Conservation (phyloP, 2,329 filamentous ascomycete genomes). For the Xylaria sp. region DNA sequence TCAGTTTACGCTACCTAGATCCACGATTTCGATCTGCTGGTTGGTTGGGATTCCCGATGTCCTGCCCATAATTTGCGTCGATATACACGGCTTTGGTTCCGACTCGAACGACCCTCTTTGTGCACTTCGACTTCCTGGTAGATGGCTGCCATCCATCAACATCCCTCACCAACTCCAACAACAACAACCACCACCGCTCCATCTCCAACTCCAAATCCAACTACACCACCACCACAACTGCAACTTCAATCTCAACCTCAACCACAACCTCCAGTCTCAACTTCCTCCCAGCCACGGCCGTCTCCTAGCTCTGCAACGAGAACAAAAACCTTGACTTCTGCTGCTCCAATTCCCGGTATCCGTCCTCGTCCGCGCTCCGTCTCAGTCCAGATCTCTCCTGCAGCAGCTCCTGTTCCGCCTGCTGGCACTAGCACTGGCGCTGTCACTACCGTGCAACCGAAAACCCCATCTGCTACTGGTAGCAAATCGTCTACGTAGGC, state of each 20-base stretch:
- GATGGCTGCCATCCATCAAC: conserved; percentile 41
- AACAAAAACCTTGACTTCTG: conserved; percentile 9
- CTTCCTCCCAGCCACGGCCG: conserved; percentile 29
- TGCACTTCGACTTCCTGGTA: conserved; percentile 27
- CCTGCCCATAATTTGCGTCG: conserved; percentile 27
- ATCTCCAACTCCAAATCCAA: conserved; percentile 19
- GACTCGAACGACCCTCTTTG: conserved; percentile 29
- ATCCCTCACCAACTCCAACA: conserved; percentile 28
- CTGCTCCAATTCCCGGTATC: conserved; percentile 15
- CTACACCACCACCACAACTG: conserved; percentile 13
- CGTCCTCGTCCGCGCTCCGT: conserved; percentile 12
- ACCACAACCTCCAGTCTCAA: conserved; percentile 19
- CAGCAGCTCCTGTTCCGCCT: conserved; percentile 18
- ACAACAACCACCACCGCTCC: background rate
- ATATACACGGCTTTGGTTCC: conserved; percentile 29
- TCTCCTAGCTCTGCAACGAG: conserved; percentile 29
- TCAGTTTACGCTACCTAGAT: background rate
- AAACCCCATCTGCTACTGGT: conserved; percentile 32
- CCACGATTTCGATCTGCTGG: conserved; percentile 35
- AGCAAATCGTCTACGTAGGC: conserved; percentile 39
- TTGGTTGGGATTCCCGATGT: conserved; percentile 28
- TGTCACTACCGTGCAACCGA: conserved; percentile 26
- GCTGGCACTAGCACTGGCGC: conserved; percentile 7
- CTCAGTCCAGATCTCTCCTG: background rate
- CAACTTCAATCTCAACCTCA: background rate